Evolutionary conservation across 2,329 filamentous ascomycete species (phyloP).

Genomic region (Pseudocercospora musae): DNA sequence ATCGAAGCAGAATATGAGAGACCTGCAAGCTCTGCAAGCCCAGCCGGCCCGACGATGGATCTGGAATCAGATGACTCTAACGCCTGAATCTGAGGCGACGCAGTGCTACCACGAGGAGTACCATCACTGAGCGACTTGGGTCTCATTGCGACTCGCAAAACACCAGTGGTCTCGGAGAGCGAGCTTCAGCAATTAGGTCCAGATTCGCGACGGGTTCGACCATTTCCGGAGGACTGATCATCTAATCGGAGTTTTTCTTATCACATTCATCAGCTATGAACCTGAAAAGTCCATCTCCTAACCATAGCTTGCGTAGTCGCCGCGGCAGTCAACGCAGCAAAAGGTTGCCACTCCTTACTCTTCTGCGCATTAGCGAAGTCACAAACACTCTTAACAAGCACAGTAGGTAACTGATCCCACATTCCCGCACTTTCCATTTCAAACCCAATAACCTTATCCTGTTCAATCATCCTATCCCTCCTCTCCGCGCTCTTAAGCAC

Average conservation of each 20-base stretch:
- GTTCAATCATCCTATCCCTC: not conserved
- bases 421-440: not conserved
- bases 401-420: not conserved
- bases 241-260: too few relatives aligned
- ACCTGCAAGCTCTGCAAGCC: not conserved
- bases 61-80: not conserved
- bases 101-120: too few relatives aligned
- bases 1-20: not conserved
- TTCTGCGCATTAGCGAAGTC: conserved; percentile 29
- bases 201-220: not conserved
- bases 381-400: conserved; percentile 24
- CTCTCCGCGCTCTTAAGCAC: not conserved
- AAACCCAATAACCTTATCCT: not conserved
- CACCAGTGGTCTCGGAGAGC: too few relatives aligned
- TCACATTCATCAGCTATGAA: not conserved
- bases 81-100: not conserved
- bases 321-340: conserved; percentile 10
- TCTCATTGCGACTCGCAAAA: too few relatives aligned
- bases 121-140: too few relatives aligned
- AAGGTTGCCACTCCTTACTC: conserved; percentile 23
- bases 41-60: not conserved
- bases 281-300: not conserved
- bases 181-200: not conserved
- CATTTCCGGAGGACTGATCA: too few relatives aligned
- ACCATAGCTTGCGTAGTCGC: not conserved